These are phyloP conservation scores for Rhytidhysteron rufulum DNA, from an alignment of 2,329 filamentous ascomycete species.

Conservation along the genomic window DNA sequence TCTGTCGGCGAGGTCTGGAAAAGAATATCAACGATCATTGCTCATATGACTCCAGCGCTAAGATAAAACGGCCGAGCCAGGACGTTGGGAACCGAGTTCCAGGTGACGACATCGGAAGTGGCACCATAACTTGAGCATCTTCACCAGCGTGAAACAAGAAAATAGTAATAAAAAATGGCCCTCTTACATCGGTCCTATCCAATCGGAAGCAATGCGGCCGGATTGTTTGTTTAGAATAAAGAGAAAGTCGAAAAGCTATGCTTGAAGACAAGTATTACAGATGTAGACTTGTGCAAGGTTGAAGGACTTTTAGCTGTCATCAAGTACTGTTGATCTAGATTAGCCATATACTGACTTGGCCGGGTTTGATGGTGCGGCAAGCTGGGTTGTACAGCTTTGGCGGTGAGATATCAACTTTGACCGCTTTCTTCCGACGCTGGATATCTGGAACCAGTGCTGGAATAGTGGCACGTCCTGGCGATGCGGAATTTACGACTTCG, in stretches of 20 bases:
- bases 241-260: background rate
- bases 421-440: slow-evolving; percentile 5
- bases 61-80: slow-evolving; percentile 16
- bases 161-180: background rate
- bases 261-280: slow-evolving; percentile 7
- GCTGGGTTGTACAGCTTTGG: slow-evolving; percentile 28
- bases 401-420: slow-evolving; percentile 20
- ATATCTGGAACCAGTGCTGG: slow-evolving; percentile 1
- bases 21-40: slow-evolving; percentile 16
- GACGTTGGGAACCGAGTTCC: slow-evolving; percentile 18
- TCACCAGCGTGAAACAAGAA: slow-evolving; percentile 4
- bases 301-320: background rate
- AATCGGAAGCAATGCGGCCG: no score
- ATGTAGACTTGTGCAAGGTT: slow-evolving; percentile 3
- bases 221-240: no score
- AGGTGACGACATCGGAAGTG: slow-evolving; percentile 13
- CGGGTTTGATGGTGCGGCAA: slow-evolving; percentile 14
- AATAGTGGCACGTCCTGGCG: slow-evolving; percentile 1
- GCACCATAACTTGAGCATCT: slow-evolving; percentile 8
- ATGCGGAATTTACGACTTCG: background rate
- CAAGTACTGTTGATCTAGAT: background rate
- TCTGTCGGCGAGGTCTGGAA: slow-evolving; percentile 17
- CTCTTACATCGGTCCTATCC: background rate
- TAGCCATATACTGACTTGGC: slow-evolving; percentile 7
- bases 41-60: slow-evolving; percentile 29